phyloP scores from a whole-genome alignment of 768 basidiomycete genomes.

The Lactarius trivialis region DNA sequence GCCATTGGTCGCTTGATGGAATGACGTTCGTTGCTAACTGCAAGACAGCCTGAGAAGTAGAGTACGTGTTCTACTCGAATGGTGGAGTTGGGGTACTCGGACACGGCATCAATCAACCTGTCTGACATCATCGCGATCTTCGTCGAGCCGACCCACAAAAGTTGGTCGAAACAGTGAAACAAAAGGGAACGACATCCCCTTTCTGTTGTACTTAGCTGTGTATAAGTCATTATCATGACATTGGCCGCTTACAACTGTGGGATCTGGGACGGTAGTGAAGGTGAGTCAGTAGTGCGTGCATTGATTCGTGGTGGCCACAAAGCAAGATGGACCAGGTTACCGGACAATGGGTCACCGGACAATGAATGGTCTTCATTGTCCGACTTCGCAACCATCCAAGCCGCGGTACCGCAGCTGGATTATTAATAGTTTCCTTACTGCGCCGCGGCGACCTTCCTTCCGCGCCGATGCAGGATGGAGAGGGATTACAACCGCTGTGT shows the following conservation, averaged over 20 bases:
- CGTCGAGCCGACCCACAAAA: neutral
- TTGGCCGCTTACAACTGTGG: too few species aligned
- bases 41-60: neutral
- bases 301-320: neutral
- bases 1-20: neutral
- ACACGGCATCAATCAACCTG: neutral
- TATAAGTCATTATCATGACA: too few species aligned
- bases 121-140: neutral
- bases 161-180: neutral
- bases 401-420: neutral
- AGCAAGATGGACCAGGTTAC: neutral
- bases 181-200: neutral
- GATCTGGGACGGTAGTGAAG: neutral
- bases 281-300: neutral
- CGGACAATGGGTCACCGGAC: neutral
- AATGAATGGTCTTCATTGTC: neutral
- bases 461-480: neutral
- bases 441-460: neutral
- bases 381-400: neutral
- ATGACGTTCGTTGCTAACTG: neutral
- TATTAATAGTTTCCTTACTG: neutral
- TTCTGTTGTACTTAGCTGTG: neutral
- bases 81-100: neutral
- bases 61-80: neutral
- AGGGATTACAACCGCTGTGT: neutral